A percentile compares a stretch with the other conserved stretches of the same genome.
These are phyloP conservation scores for Aureobasidium sp. DNA, from an alignment of 2,329 filamentous ascomycete species.

Conservation along the genomic window DNA sequence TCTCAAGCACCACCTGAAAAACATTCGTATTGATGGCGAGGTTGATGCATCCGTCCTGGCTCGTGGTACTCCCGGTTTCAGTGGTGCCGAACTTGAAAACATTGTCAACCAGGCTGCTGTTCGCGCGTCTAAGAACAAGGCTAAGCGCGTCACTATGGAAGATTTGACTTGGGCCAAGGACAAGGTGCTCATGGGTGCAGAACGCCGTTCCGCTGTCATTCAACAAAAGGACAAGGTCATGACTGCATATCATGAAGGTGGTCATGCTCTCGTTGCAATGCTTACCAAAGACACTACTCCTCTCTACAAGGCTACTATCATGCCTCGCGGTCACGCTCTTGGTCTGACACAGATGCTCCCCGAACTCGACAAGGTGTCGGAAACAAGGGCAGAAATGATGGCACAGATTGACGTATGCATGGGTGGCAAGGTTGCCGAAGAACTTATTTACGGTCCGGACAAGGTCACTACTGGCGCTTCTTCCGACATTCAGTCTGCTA, in stretches of 20 bases:
- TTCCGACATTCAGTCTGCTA: constrained; percentile 74
- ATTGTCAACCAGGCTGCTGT: constrained; percentile 94
- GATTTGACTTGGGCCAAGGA: constrained; percentile 98
- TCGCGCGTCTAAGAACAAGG: constrained; percentile 82
- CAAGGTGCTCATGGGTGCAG: constrained; percentile 94
- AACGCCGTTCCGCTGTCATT: constrained; percentile 82
- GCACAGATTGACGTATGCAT: constrained; percentile 73
- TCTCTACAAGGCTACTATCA: constrained; percentile 95
- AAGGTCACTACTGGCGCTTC: constrained; percentile 86
- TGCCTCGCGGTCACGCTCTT: constrained; percentile 78
- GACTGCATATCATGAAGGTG: constrained; percentile 95
- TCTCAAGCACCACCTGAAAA: constrained; percentile 85
- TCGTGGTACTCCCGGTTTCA: constrained; percentile 82
- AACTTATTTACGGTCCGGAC: constrained; percentile 85
- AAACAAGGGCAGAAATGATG: constrained; percentile 76
- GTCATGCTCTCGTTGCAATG: constrained; percentile 84
- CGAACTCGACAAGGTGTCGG: constrained; percentile 86
- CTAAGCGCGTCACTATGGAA: constrained; percentile 62
- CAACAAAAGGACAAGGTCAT: constrained; percentile 88
- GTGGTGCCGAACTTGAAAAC: constrained; percentile 92
- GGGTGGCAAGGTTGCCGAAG: constrained; percentile 83
- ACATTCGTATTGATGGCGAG: constrained; percentile 71
- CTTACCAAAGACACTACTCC: constrained; percentile 69
- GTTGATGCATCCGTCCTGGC: constrained; percentile 81
- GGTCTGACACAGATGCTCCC: constrained; percentile 84